Percentiles rank a stretch among this genome's conserved stretches.
These are phyloP conservation scores for Anethum foeniculum DNA, from an alignment of 140 eudicot species.

Conservation along the genomic window DNA sequence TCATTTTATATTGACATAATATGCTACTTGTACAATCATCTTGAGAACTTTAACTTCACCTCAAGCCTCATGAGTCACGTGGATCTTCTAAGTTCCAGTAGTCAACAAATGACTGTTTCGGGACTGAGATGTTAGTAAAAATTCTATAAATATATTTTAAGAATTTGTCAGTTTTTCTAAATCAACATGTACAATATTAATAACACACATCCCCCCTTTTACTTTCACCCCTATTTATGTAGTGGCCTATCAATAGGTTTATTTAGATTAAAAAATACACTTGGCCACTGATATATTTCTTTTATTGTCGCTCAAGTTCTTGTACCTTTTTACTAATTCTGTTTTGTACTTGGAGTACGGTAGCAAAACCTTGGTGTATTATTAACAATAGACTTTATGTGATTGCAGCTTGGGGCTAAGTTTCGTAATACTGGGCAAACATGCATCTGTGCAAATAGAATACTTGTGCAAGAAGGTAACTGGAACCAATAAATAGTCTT, in stretches of 20 bases:
- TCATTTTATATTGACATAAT: background rate
- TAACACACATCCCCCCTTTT: background rate
- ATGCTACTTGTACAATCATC: background rate
- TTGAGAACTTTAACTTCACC: background rate
- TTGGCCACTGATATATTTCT: background rate
- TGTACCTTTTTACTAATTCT: background rate
- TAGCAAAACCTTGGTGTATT: background rate
- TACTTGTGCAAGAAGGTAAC: constrained; percentile 92
- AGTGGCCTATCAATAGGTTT: background rate
- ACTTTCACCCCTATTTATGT: background rate
- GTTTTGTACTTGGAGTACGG: background rate
- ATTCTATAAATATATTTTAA: background rate
- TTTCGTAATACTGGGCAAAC: constrained; percentile 86
- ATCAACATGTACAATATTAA: background rate
- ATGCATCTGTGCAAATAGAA: constrained; percentile 76
- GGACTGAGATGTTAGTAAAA: background rate
- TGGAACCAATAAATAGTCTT: background rate
- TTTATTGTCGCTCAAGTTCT: background rate
- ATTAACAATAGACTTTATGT: constrained; percentile 16
- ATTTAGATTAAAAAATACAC: too few species aligned
- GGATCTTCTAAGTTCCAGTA: background rate
- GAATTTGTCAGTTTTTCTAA: background rate
- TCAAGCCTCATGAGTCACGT: background rate
- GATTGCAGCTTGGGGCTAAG: constrained; percentile 66
- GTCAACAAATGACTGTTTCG: background rate